Evolutionary conservation across 139 green algal genomes (phyloP).

Genomic region (Tetradesmus obliquus): DNA sequence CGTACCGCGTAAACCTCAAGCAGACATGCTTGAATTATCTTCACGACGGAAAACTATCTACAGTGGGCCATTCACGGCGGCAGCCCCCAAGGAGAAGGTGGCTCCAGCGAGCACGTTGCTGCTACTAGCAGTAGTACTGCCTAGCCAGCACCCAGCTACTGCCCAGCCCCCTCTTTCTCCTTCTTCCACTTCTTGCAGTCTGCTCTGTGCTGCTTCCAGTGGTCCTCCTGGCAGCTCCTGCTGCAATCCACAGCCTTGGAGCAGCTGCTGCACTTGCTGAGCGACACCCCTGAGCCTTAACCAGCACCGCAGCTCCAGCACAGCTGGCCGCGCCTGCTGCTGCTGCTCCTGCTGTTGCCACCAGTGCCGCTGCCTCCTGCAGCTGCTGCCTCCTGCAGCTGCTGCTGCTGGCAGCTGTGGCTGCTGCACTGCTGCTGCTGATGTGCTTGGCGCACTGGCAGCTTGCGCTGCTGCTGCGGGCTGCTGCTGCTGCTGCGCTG

Average conservation of each 20-base stretch:
- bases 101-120: not conserved
- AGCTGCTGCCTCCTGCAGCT: not conserved
- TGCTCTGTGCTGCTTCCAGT: conserved; percentile 3
- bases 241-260: not conserved
- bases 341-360: not conserved
- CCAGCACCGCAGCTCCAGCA: not conserved
- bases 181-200: conserved; percentile 17
- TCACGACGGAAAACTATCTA: not conserved
- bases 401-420: not conserved
- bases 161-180: not conserved
- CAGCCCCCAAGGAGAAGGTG: not conserved
- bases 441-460: not conserved
- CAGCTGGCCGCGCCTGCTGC: not conserved
- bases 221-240: not conserved
- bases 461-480: not conserved
- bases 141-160: not conserved
- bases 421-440: not conserved
- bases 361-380: not conserved
- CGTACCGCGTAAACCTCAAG: not conserved
- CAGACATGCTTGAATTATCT: not conserved
- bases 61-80: not conserved
- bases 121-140: not conserved
- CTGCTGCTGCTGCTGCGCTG: not conserved
- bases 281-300: not conserved
- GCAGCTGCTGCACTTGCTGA: not conserved